A percentile compares a stretch with the other conserved stretches of the same genome.
These are phyloP conservation scores for Phytophthora fragariae DNA, from an alignment of 352 stramenopile species.

Conservation along the genomic window DNA sequence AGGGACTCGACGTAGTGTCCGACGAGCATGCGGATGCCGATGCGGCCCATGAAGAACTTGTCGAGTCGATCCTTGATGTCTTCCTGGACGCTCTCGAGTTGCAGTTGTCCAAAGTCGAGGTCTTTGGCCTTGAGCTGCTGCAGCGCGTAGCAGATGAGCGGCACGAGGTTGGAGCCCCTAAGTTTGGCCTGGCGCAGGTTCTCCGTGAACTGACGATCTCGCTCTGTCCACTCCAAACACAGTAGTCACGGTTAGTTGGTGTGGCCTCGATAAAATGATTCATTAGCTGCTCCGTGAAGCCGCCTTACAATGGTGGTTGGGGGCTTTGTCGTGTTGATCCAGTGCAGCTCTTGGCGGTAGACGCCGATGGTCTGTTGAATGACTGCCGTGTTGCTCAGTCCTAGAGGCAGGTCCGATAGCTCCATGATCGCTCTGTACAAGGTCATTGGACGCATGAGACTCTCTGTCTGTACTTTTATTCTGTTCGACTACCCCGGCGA, in stretches of 20 bases:
- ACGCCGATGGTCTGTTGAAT: constrained; percentile 71
- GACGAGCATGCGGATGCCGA: constrained; percentile 99
- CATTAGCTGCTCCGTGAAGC: background rate
- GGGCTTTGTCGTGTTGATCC: constrained; percentile 50
- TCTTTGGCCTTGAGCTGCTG: constrained; percentile 73
- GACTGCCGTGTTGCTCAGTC: constrained; percentile 62
- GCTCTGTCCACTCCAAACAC: constrained; percentile 21
- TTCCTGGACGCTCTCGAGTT: constrained; percentile 70
- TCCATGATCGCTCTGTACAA: constrained; percentile 61
- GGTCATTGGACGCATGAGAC: constrained; percentile 1
- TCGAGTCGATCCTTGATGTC: constrained; percentile 91
- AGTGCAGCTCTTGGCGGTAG: constrained; percentile 65
- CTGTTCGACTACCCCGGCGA: background rate
- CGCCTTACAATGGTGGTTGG: constrained; percentile 48
- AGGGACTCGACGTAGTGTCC: constrained; percentile 88
- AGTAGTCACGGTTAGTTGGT: constrained; percentile 32
- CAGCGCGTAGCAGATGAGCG: constrained; percentile 77
- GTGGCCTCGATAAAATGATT: background rate
- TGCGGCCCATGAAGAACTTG: constrained; percentile 98
- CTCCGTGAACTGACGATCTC: constrained; percentile 77
- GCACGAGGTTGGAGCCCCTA: constrained; percentile 74
- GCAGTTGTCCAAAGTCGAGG: constrained; percentile 62
- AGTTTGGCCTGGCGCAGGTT: constrained; percentile 60
- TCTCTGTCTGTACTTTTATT: background rate
- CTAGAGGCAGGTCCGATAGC: constrained; percentile 75